Conservation (phyloP, 2,329 filamentous ascomycete species). For the Ceratocystis cacaofunesta region DNA sequence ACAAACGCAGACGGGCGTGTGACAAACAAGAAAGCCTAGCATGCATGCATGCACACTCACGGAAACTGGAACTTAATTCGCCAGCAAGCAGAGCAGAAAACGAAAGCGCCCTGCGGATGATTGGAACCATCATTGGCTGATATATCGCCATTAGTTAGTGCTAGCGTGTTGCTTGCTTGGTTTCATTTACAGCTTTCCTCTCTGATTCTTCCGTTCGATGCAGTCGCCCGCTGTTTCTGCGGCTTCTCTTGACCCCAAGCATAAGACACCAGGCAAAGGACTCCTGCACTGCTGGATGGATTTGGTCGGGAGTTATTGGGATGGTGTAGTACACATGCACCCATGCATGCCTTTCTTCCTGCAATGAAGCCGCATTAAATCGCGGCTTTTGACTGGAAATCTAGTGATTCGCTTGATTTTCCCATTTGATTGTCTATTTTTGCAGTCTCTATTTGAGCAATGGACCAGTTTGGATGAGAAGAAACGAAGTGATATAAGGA, state of each 20-base stretch:
- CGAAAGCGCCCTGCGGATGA: too few species aligned
- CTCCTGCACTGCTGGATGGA: too few species aligned
- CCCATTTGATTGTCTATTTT: too few species aligned
- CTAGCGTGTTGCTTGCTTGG: background rate
- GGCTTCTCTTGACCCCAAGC: background rate
- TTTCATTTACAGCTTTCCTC: background rate
- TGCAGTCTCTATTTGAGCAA: background rate
- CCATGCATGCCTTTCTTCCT: too few species aligned
- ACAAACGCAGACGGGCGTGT: background rate
- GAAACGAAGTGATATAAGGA: background rate
- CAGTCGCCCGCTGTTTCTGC: background rate
- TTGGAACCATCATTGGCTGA: background rate
- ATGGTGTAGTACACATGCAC: too few species aligned
- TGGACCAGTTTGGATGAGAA: background rate
- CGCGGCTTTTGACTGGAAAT: too few species aligned
- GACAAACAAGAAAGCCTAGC: background rate
- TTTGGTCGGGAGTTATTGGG: too few species aligned
- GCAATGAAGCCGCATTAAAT: too few species aligned
- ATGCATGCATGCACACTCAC: background rate
- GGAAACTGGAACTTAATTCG: too few species aligned
- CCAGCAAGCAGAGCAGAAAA: too few species aligned
- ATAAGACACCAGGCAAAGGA: background rate
- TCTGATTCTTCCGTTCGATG: background rate
- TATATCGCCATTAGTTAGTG: too few species aligned
- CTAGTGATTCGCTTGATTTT: background rate